phyloP scores from a whole-genome alignment of 805 yeast genomes.

The Yarrowia sp. region DNA sequence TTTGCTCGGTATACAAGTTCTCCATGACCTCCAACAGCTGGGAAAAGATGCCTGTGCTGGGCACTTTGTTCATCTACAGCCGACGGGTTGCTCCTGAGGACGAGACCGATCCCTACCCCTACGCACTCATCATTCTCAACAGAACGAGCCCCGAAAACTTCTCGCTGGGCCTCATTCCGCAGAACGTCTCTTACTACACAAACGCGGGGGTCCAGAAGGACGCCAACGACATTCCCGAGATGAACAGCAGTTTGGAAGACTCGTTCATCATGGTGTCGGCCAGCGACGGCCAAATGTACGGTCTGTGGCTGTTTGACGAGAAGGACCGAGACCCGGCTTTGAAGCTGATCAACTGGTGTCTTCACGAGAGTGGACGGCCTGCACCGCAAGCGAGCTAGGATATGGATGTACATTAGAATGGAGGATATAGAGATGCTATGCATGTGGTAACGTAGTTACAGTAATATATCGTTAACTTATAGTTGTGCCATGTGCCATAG shows the following conservation, averaged over 20 bases:
- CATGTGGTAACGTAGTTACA: neutral
- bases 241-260: conserved; percentile 40
- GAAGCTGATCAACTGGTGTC: conserved; percentile 38
- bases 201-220: neutral
- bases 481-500: neutral
- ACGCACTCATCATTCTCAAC: conserved; percentile 41
- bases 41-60: conserved; percentile 43
- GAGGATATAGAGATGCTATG: too few species aligned
- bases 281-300: conserved; percentile 39
- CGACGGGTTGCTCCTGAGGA: conserved; percentile 31
- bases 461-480: neutral
- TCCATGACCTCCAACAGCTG: conserved; percentile 38
- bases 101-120: conserved; percentile 37
- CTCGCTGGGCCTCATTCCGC: conserved; percentile 39
- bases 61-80: conserved; percentile 43
- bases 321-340: conserved; percentile 36
- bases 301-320: conserved; percentile 42
- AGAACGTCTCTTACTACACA: conserved; percentile 29
- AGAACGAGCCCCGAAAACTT: conserved; percentile 39
- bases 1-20: conserved; percentile 44
- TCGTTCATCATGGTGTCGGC: conserved; percentile 40
- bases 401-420: neutral
- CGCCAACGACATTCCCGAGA: conserved; percentile 32
- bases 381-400: neutral
- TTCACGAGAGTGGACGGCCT: conserved; percentile 28